Base-by-base conservation (phyloP, 345 rosid genomes). In the Syzygium aqueum region DNA sequence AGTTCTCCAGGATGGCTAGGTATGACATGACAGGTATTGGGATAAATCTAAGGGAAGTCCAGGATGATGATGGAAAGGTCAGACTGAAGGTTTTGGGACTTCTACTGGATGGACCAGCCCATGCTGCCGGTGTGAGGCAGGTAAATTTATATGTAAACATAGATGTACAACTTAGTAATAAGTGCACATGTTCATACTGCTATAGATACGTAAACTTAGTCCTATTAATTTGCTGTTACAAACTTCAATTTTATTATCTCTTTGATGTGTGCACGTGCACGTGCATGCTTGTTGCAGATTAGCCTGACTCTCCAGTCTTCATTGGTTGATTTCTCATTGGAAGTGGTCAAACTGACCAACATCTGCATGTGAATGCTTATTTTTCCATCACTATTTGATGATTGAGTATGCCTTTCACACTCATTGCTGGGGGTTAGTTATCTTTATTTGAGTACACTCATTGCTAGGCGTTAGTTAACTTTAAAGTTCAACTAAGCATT, bases 1-100 rank as follows among this genome's bases (percentile, higher is more conserved):
- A 97, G 99, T 97, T 97, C 89, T 93, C 99, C 88, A 97, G 93
- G 96, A 96, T 97, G 98, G 98, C 95, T 19, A 94, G 97, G 91
- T 97, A 96, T 91, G 98, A 97, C 90, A 93, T 97, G 88, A 92
- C 94, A 51, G 99, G 99, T 88, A 92, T 97, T 88, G 99, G 99
- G 85, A 90, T 97, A 85, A 96, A 97, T 95, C 94, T 97, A 88
- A 92, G 96, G 95, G 99, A 97, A 90, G 91, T 95, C 91, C 94
- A 95, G n/a, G 96, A 94, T 77, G 92, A 88, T 77, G 93, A 85
- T 91, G 98, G 97, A 86, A 90, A 52, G 85, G 92, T 90, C 52
- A 97, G 91, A 88, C 85, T 97, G 91, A 97, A 91, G 94, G 97
- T 97, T 23, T 91, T 94, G 77, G 99, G 99, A 90, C 87, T 95